A percentile compares a stretch with the other conserved stretches of the same genome.
These are phyloP conservation scores for Millerozyma acaciae DNA, from an alignment of 805 yeast genomes.

Conservation along the genomic window DNA sequence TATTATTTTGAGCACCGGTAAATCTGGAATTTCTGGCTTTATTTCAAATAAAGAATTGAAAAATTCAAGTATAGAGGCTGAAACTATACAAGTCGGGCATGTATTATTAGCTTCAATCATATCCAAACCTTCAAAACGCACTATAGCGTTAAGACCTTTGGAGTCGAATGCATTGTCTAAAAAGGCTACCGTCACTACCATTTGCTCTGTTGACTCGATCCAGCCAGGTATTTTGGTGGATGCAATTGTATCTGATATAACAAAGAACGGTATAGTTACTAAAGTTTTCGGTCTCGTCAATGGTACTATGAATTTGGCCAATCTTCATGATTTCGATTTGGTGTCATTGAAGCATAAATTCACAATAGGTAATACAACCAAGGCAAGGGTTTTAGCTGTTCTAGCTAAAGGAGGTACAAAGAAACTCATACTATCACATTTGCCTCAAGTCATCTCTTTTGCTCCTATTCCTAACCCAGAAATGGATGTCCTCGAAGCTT, in stretches of 20 bases:
- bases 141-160: constrained; percentile 52
- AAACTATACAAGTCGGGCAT: constrained; percentile 52
- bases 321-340: constrained; percentile 47
- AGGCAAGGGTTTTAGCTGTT: constrained; percentile 67
- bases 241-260: constrained; percentile 59
- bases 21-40: constrained; percentile 58
- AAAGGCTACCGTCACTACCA: constrained; percentile 46
- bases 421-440: constrained; percentile 59
- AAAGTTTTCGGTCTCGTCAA: constrained; percentile 72
- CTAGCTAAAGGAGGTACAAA: constrained; percentile 47
- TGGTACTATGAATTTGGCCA: constrained; percentile 67
- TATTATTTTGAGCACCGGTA: constrained; percentile 68
- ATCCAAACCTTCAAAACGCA: constrained; percentile 45
- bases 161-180: constrained; percentile 42
- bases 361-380: constrained; percentile 63
- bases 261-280: constrained; percentile 61
- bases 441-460: constrained; percentile 51
- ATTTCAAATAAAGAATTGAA: constrained; percentile 65
- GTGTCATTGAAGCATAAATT: constrained; percentile 55
- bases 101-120: constrained; percentile 60
- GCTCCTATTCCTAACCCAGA: constrained; percentile 10
- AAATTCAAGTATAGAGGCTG: constrained; percentile 32
- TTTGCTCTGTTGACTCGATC: constrained; percentile 73
- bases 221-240: constrained; percentile 84
- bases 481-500: constrained; percentile 48